phyloP scores from a whole-genome alignment of 306 rosid species.

The Crotalaria pallida region DNA sequence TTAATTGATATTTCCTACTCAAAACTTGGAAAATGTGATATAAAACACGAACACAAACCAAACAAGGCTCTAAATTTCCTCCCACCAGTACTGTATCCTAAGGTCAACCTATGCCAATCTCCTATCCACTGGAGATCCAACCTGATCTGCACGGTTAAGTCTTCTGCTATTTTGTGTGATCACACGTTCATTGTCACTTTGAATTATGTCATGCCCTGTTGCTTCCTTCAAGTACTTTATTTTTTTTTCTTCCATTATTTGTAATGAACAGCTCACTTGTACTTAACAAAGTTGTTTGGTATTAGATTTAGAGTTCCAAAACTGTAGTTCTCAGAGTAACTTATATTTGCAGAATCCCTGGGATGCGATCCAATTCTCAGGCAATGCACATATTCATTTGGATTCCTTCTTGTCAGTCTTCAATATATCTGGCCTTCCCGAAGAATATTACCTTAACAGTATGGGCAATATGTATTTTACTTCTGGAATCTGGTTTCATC shows the following conservation, averaged over 20 bases:
- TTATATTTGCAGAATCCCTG: conserved; percentile 76
- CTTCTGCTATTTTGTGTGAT: not conserved
- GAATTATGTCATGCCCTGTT: not conserved
- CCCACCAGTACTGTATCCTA: not conserved
- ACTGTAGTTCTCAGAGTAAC: conserved; percentile 11
- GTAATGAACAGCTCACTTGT: not conserved
- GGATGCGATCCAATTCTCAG: conserved; percentile 73
- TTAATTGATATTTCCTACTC: no score
- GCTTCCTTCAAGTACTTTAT: not conserved
- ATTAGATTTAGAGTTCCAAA: not conserved
- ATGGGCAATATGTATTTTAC: conserved; percentile 23
- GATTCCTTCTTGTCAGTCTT: conserved; percentile 89
- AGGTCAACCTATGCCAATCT: not conserved
- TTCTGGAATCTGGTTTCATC: not conserved
- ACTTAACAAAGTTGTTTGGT: not conserved
- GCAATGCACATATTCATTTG: conserved; percentile 74
- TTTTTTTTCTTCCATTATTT: not conserved
- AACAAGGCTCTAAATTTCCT: not conserved
- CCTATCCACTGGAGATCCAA: not conserved
- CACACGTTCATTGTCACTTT: not conserved
- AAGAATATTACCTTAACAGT: conserved; percentile 79
- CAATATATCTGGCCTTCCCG: conserved; percentile 87
- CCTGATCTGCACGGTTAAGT: no score
- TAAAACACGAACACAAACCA: not conserved
- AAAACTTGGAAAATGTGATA: not conserved